A percentile compares a stretch with the other conserved stretches of the same genome.
Evolutionary conservation across 805 yeast species (phyloP).

Genomic region (Candida coleopterorum): DNA sequence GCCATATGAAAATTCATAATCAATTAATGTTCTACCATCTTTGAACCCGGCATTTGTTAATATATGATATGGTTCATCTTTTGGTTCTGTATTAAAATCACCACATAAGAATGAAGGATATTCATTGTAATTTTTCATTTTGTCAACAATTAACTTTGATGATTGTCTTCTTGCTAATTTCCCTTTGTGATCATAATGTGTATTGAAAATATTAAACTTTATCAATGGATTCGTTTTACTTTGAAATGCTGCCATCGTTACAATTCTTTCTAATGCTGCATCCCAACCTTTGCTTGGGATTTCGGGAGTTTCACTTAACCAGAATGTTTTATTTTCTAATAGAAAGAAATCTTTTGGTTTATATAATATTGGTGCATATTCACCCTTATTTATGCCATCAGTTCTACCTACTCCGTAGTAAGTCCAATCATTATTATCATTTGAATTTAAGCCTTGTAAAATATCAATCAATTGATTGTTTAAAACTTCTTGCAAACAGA

Average conservation of each 20-base stretch:
- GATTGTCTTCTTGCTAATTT: conserved; percentile 30
- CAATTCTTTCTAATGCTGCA: conserved; percentile 38
- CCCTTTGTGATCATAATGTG: conserved; percentile 41
- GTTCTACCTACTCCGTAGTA: conserved; percentile 35
- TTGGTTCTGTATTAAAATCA: conserved; percentile 40
- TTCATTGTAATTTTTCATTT: conserved; percentile 25
- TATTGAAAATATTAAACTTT: conserved; percentile 31
- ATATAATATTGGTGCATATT: conserved; percentile 34
- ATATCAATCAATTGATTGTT: conserved; percentile 33
- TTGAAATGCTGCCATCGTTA: conserved; percentile 32
- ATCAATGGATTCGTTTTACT: conserved; percentile 24
- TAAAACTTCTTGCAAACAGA: conserved; percentile 38
- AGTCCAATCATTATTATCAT: conserved; percentile 20
- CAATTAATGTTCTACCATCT: conserved; percentile 33
- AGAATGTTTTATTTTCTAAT: conserved; percentile 27
- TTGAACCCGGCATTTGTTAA: conserved; percentile 31
- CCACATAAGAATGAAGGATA: conserved; percentile 39
- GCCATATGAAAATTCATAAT: conserved; percentile 33
- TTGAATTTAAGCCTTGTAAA: conserved; percentile 18
- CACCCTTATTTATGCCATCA: conserved; percentile 28
- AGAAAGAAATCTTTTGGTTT: conserved; percentile 27
- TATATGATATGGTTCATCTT: conserved; percentile 36
- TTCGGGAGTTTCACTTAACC: conserved; percentile 39
- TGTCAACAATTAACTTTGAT: conserved; percentile 29
- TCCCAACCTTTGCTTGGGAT: conserved; percentile 40